A percentile compares a stretch with the other conserved stretches of the same genome.
Evolutionary conservation across 2,329 filamentous ascomycete species (phyloP).

Genomic region (Ophiostoma sp.): DNA sequence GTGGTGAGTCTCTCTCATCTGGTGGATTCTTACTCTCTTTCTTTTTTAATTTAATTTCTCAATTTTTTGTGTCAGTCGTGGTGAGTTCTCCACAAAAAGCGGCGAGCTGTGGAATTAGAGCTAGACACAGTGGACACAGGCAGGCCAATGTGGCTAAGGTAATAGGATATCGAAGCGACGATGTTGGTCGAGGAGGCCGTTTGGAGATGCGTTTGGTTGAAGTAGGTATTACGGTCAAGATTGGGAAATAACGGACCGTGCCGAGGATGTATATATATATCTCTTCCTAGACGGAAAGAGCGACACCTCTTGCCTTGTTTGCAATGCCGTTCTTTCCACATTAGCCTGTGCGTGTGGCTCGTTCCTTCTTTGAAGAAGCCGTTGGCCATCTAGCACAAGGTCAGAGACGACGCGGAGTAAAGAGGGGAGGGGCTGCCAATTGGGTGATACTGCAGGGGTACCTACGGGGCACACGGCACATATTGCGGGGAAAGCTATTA

Average conservation of each 20-base stretch:
- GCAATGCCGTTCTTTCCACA: not conserved
- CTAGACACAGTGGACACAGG: constrained; percentile 7
- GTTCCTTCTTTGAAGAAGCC: not conserved
- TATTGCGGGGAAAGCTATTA: constrained; percentile 1
- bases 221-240: not conserved
- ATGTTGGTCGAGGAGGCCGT: constrained; percentile 2
- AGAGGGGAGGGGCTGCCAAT: not conserved
- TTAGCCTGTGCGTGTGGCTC: not conserved
- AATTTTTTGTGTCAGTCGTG: not conserved
- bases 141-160: not conserved
- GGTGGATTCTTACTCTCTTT: not conserved
- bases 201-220: not conserved
- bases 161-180: not conserved
- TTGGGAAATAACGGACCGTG: constrained; percentile 1
- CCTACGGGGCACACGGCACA: not conserved
- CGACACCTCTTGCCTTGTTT: not conserved
- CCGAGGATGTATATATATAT: not conserved
- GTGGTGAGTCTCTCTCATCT: constrained; percentile 7
- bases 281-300: not conserved
- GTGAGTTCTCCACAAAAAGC: constrained; percentile 19
- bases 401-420: not conserved
- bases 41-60: constrained; percentile 1
- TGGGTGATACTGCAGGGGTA: not conserved
- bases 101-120: not conserved
- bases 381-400: not conserved